Base-by-base conservation (phyloP, 768 basidiomycete genomes). In the Leccinum incarnatum region DNA sequence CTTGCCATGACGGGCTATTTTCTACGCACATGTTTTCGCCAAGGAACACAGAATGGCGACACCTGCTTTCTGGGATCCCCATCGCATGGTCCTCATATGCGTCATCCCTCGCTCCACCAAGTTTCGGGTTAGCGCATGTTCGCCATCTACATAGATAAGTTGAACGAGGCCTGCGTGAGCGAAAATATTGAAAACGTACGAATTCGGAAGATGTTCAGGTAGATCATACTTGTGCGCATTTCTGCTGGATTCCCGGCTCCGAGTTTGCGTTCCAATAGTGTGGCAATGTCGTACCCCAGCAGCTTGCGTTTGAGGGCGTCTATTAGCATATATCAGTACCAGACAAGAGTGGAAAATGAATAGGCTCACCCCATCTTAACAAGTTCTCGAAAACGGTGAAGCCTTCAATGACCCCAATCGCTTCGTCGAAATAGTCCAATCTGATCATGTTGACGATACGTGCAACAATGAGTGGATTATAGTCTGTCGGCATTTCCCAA, bases 341-440 rank as follows among this genome's bases (percentile, higher is more conserved):
- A 19, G 25, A 19, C 25, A 37, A 25, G 37, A 19, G 8, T 4
- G 4, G 46, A 14, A 17, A 40, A 30, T 5, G 11, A 7, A 11
- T 32, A 23, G 5, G 21, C 37, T 27, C 51, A 65, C 63, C 47
- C 19, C 56, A 54, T 51, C 15, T 55, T 40, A 65, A n/a, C 47
- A 65, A 36, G 9, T 60, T 53, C 36, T 55, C 52, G n/a, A 65
- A 65, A 10, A 63, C 55, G n/a, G 54, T 56, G 37, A 63, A 67
- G 5, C 67, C 67, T 47, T 63, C 66, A 1, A 55, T 51, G n/a
- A 63, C 25, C 21, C 67, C 67, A 15, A 68, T 48, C 2, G 67
- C 66, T n/a, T 68, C 67, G n/a, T 68, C 67, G 45, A 68, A 68
- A 46, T 63, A 65, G 54, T 65, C 63, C 47, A 67, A 27, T 50